A percentile compares a stretch with the other conserved stretches of the same genome.
Evolutionary conservation across 768 basidiomycete genomes (phyloP).

Genomic region (Leccinum variicolor): DNA sequence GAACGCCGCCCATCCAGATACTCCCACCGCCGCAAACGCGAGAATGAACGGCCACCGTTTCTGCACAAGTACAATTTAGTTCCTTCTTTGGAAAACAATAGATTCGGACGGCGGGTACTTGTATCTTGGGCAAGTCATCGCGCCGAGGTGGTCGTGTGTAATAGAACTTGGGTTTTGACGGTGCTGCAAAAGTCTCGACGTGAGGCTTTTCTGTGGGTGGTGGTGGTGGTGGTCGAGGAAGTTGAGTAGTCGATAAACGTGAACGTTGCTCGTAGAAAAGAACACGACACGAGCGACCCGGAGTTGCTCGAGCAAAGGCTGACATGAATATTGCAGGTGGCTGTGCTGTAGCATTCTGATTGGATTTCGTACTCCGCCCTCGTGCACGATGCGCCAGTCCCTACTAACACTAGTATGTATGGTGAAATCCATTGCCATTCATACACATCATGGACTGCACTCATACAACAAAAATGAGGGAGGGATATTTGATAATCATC

Average conservation of each 20-base stretch:
- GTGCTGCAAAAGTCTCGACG: slow-evolving; percentile 40
- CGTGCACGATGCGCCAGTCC: too few species aligned
- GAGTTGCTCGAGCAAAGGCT: slow-evolving; percentile 8
- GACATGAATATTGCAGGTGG: slow-evolving; percentile 14
- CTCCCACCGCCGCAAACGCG: slow-evolving; percentile 47
- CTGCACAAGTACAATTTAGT: slow-evolving; percentile 11
- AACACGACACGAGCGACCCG: slow-evolving; percentile 8
- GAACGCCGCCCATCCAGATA: slow-evolving; percentile 66
- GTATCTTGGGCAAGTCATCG: slow-evolving; percentile 41
- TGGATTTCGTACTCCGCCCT: neutral
- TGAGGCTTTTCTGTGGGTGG: slow-evolving; percentile 29
- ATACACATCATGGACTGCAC: too few species aligned
- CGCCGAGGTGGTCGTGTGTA: slow-evolving; percentile 39
- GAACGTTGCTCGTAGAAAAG: slow-evolving; percentile 7
- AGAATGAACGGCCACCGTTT: slow-evolving; percentile 58
- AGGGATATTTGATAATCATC: too few species aligned
- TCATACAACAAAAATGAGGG: too few species aligned
- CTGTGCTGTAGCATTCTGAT: neutral
- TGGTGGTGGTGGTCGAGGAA: slow-evolving; percentile 26
- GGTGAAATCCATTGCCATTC: too few species aligned
- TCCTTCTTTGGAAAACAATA: neutral
- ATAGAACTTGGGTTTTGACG: slow-evolving; percentile 44
- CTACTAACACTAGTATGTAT: too few species aligned
- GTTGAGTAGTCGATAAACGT: slow-evolving; percentile 20
- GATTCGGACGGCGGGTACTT: slow-evolving; percentile 24